Base-by-base conservation (phyloP, 805 yeast genomes). In the Hanseniaspora nectarophila region DNA sequence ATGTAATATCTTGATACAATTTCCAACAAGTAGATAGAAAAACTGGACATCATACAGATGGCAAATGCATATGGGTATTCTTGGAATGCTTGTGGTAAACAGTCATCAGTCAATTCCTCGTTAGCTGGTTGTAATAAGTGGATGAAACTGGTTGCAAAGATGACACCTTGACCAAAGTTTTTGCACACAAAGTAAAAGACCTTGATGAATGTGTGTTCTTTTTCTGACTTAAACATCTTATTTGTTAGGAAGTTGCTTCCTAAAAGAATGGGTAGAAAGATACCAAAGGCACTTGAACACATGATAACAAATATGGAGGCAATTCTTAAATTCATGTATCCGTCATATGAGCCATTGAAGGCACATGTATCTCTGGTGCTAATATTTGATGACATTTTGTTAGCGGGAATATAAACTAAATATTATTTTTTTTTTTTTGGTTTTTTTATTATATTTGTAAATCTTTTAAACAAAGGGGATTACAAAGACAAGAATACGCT, bases 151-250 rank as follows among this genome's bases (percentile, higher is more conserved):
- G 94, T 85, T 13, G 90, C 85, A 12, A 85, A 73, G 60, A 85
- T 85, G 45, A 85, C 90, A 52, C 94, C 94, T 3, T 89, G 81
- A 55, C 94, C 94, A 62, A 85, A 85, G 65, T 74, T 83, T 60
- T 82, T 83, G 46, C 85, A 80, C 45, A 79, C 63, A 61, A 81
- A 80, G 65, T 81, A 82, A 56, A 78, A n/a, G 16, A 51, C 23
- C 7, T 34, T 42, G 16, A 52, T 12, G 20, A 28, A 16, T 6
- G 13, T 23, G 6, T n/a, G 21, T 12, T 34, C 35, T 9, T n/a
- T 33, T 4, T 28, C 16, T 3, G 33, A 21, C 2, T 10, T 45
- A 21, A 34, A 34, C 10, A 39, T 13, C 9, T 20, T 40, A n/a
- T 42, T 29, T 5, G 43, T 34, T 8, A 40, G 13, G 20, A 85